Base-by-base conservation (phyloP, 164 flowering plant species). In the Berberis vulgaris region DNA sequence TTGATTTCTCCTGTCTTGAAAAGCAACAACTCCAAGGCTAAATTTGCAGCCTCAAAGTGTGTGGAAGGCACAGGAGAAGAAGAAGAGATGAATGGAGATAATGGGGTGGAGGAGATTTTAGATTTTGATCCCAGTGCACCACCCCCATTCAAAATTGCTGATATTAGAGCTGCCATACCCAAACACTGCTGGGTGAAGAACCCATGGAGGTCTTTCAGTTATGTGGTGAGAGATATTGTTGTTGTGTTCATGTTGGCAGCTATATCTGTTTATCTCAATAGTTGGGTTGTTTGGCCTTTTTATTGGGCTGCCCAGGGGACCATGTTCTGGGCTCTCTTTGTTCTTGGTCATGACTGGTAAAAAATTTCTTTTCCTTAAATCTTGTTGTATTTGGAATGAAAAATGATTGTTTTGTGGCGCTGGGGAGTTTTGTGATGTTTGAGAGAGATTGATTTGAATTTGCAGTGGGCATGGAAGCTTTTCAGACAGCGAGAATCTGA, bases 321-420 rank as follows among this genome's bases (percentile, higher is more conserved):
- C 63, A 87, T 89, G 96, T 89, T 89, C 53, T 89, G 93, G 93
- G 93, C 88, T 65, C 76, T 89, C 60, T 89, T 87, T 78, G 93
- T 89, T 76, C 89, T 89, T 74, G 96, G 93, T 41, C 96, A 87
- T 77, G 96, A 89, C 43, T 84, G 91, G 96, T 86, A 72, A 70
- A 57, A 13, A 26, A 3, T 12, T 60, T 39, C 12, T 39, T 39
- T 60, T 60, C 40, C 56, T 50, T 26, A 43, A 26, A 26, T 26
- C 26, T 26, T 26, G 26, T 26, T 26, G 26, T 26, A 26, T 26
- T 26, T 26, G 26, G 26, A 26, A 26, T 26, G 26, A 26, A 26
- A 26, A 26, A 26, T n/a, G 10, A 55, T 47, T 52, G 0, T 5
- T 38, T 65, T 59, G 2, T 57, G 0, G 9, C 49, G 1, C 53